These are phyloP conservation scores for Tulasnella sp. DNA, from an alignment of 768 basidiomycete genomes.

Conservation along the genomic window DNA sequence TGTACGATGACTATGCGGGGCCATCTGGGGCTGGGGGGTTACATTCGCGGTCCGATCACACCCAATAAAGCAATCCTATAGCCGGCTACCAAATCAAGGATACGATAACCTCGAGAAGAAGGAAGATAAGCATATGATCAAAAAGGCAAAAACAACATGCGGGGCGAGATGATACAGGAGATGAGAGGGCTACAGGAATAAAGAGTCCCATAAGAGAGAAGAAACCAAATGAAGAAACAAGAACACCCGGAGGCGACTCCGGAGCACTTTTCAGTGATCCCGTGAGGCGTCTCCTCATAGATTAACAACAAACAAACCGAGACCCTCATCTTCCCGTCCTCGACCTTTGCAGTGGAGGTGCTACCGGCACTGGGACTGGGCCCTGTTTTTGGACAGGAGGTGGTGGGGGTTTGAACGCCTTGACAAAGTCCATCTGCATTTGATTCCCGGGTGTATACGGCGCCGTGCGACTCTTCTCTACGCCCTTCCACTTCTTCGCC, in stretches of 20 bases:
- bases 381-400: not conserved
- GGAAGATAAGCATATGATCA: not conserved
- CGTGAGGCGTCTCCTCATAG: not conserved
- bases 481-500: slow-evolving; percentile 7
- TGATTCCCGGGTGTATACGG: not conserved
- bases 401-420: not conserved
- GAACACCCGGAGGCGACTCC: not conserved
- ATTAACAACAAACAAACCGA: not conserved
- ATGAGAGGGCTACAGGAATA: not conserved
- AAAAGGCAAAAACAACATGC: not conserved
- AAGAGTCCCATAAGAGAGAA: not conserved
- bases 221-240: not conserved
- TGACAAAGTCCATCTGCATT: slow-evolving; percentile 9
- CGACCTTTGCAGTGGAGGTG: not conserved
- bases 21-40: too few relatives aligned
- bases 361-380: not conserved
- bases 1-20: too few relatives aligned
- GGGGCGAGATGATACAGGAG: not conserved
- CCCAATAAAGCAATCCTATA: too few relatives aligned
- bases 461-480: slow-evolving; percentile 7
- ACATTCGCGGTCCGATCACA: too few relatives aligned
- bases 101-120: too few relatives aligned
- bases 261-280: not conserved
- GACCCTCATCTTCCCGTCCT: not conserved
- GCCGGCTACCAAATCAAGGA: too few relatives aligned